Conservation (phyloP, 2,329 filamentous ascomycete species). For the Cladosporium phlei region DNA sequence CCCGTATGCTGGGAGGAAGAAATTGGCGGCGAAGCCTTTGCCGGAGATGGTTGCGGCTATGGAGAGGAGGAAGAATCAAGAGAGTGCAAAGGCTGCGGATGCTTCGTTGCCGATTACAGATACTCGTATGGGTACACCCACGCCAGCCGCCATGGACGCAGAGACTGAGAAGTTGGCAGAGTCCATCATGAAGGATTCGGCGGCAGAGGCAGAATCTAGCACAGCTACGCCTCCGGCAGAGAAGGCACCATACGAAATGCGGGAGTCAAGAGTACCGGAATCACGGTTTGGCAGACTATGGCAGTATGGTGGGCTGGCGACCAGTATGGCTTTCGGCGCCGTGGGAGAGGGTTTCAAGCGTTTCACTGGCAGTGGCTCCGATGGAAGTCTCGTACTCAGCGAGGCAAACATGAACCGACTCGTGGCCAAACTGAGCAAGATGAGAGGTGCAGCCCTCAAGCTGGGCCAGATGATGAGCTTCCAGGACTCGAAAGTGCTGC, state of each 20-base stretch:
- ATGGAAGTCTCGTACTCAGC: conserved; percentile 80
- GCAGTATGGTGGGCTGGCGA: conserved; percentile 91
- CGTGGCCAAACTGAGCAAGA: conserved; percentile 86
- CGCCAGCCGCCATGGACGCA: conserved; percentile 18
- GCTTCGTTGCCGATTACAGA: not conserved
- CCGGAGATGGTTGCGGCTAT: conserved; percentile 32
- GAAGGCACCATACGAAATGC: conserved; percentile 58
- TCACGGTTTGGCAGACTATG: conserved; percentile 81
- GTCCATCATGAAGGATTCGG: conserved; percentile 35
- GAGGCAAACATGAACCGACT: conserved; percentile 87
- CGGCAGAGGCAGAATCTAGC: not conserved
- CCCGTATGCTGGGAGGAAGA: conserved; percentile 28
- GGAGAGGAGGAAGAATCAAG: conserved; percentile 22
- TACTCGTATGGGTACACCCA: not conserved
- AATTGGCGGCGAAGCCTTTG: conserved; percentile 27
- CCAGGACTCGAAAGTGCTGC: conserved; percentile 93
- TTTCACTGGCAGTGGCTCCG: conserved; percentile 62
- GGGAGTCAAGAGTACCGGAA: conserved; percentile 85
- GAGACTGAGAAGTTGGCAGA: conserved; percentile 36
- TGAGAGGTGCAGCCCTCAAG: conserved; percentile 96
- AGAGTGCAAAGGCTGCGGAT: conserved; percentile 1
- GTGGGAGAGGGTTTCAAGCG: conserved; percentile 80
- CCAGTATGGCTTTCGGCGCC: conserved; percentile 91
- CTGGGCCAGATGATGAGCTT: conserved; percentile 98
- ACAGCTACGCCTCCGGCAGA: not conserved